Conservation (phyloP, 345 rosid genomes). For the Stellera chamaejasme region DNA sequence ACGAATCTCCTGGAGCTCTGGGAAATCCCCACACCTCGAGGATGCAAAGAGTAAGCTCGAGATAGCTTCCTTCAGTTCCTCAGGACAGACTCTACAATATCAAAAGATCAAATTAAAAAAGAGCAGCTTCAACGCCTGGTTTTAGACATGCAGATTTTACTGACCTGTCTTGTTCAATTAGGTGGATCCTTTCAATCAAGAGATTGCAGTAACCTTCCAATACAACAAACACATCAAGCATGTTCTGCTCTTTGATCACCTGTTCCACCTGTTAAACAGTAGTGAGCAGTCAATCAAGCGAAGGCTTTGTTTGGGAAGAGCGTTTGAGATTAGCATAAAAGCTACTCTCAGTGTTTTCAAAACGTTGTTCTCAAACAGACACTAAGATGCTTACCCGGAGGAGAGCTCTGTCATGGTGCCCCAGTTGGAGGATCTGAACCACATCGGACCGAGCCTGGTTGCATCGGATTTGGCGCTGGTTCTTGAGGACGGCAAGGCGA, state of each 20-base stretch:
- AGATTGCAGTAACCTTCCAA: conserved; percentile 61
- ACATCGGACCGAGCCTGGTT: conserved; percentile 67
- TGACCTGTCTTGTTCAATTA: conserved; percentile 49
- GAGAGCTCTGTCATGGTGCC: conserved; percentile 65
- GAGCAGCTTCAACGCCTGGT: background rate
- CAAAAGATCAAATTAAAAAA: background rate
- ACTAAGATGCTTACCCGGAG: conserved; percentile 34
- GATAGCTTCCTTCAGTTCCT: conserved; percentile 68
- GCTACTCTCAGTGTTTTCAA: too few relatives aligned
- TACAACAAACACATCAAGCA: conserved; percentile 54
- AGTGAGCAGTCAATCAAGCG: background rate
- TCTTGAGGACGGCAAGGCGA: conserved; percentile 62
- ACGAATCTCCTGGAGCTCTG: conserved; percentile 87
- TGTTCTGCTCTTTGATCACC: conserved; percentile 61
- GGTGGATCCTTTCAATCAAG: conserved; percentile 51
- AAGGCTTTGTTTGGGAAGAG: too few relatives aligned
- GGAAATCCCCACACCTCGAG: conserved; percentile 82
- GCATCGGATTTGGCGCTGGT: conserved; percentile 48
- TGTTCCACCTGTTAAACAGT: conserved; percentile 41
- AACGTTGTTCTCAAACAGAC: too few relatives aligned
- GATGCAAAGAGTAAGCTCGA: conserved; percentile 68
- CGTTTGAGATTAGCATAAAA: too few relatives aligned
- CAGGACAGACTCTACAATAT: conserved; percentile 54
- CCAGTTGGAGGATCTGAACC: conserved; percentile 62
- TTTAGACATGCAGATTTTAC: background rate